Conservation (phyloP, 305 asterid genomes). For the Fraxinus dipetala region DNA sequence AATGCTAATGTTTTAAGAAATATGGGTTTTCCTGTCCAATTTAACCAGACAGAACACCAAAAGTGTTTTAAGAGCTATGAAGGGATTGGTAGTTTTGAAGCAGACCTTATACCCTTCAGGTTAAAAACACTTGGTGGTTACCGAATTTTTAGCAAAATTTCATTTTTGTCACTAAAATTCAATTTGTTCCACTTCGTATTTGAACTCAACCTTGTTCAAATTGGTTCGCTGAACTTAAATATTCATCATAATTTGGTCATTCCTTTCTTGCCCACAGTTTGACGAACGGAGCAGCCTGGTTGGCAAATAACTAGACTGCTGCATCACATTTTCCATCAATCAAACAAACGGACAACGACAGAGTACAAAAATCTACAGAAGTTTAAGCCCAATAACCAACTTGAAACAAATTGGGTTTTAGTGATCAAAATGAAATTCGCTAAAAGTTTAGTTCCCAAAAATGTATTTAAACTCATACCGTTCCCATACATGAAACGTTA, state of each 20-base stretch:
- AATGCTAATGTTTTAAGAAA: slow-evolving; percentile 2
- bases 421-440: neutral
- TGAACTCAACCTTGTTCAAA: neutral
- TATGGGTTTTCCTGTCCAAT: neutral
- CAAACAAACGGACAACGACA: neutral
- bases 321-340: neutral
- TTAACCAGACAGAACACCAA: neutral
- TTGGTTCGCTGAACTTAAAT: neutral
- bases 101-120: neutral
- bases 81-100: neutral
- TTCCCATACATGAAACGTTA: neutral
- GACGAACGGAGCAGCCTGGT: neutral
- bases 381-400: neutral
- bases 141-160: neutral
- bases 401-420: neutral
- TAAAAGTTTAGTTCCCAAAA: neutral
- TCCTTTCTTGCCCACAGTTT: neutral
- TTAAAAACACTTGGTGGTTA: neutral
- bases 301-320: neutral
- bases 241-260: neutral
- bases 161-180: neutral
- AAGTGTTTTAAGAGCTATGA: neutral
- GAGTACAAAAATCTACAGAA: neutral
- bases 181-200: neutral
- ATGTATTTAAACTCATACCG: neutral